Evolutionary conservation across 148 eudicot genomes (phyloP).

Genomic region (Agrostemma githago): DNA sequence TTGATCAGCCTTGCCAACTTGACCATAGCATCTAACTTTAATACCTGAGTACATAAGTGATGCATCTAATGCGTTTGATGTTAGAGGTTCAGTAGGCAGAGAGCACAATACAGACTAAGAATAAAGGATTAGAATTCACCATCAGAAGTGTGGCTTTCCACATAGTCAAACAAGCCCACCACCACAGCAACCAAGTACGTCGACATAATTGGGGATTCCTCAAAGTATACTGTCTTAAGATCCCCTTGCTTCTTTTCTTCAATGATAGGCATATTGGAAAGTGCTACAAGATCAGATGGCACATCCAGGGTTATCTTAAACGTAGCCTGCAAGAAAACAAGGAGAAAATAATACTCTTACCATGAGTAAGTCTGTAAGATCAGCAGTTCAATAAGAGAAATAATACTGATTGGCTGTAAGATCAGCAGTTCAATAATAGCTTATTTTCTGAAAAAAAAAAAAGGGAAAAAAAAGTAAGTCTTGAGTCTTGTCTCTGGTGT

Average conservation of each 20-base stretch:
- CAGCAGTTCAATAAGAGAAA: background rate
- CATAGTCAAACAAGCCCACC: slow-evolving; percentile 83
- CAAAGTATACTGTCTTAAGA: slow-evolving; percentile 63
- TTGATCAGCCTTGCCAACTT: slow-evolving; percentile 81
- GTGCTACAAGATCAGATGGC: slow-evolving; percentile 78
- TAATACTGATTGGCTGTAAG: background rate
- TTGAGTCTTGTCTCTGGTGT: background rate
- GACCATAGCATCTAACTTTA: slow-evolving; percentile 79
- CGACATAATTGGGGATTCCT: slow-evolving; percentile 95
- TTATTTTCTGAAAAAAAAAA: too few relatives aligned
- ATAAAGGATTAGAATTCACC: slow-evolving; percentile 40
- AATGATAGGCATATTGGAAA: slow-evolving; percentile 89
- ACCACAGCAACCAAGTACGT: slow-evolving; percentile 90
- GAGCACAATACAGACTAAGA: background rate
- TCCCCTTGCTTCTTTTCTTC: slow-evolving; percentile 64
- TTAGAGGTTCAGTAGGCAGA: background rate
- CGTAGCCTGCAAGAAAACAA: slow-evolving; percentile 53
- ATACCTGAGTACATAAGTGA: slow-evolving; percentile 44
- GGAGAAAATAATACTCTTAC: background rate
- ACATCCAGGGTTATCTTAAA: slow-evolving; percentile 87
- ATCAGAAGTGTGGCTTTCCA: slow-evolving; percentile 81
- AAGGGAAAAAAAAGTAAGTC: background rate
- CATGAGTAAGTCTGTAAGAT: background rate
- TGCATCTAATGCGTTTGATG: background rate
- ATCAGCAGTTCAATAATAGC: background rate